phyloP scores from a whole-genome alignment of 441 rosid genomes.

The Syzygium malaccense region DNA sequence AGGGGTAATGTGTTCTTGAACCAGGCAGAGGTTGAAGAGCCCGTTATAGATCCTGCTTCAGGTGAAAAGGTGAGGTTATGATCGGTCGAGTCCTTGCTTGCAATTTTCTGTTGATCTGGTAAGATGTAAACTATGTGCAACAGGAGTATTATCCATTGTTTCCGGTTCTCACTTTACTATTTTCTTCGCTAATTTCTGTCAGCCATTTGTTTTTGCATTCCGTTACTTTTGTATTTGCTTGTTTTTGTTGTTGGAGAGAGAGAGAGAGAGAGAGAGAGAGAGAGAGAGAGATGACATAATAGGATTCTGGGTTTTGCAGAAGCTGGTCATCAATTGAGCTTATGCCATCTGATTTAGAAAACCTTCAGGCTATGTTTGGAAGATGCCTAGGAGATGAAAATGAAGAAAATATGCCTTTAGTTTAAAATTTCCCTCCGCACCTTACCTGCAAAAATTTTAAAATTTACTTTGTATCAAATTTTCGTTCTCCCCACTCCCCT shows the following conservation, averaged over 20 bases:
- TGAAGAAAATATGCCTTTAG: neutral
- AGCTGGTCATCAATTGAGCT: neutral
- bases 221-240: too few species aligned
- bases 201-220: neutral
- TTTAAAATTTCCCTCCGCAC: neutral
- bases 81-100: neutral
- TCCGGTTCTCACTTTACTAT: neutral
- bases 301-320: neutral
- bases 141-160: neutral
- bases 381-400: neutral
- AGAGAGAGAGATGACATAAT: neutral
- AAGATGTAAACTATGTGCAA: neutral
- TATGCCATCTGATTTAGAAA: neutral
- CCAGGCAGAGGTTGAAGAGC: conserved; percentile 61
- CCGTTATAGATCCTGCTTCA: conserved; percentile 79
- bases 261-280: too few species aligned
- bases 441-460: neutral
- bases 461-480: neutral
- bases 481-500: neutral
- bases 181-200: neutral
- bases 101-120: neutral
- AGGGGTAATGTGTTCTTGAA: conserved; percentile 80
- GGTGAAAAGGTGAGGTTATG: conserved; percentile 5
- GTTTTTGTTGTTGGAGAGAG: too few species aligned
- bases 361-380: neutral